A percentile compares a stretch with the other conserved stretches of the same genome.
These are phyloP conservation scores for Alternaria infectoria DNA, from an alignment of 2,329 filamentous ascomycete species.

Conservation along the genomic window DNA sequence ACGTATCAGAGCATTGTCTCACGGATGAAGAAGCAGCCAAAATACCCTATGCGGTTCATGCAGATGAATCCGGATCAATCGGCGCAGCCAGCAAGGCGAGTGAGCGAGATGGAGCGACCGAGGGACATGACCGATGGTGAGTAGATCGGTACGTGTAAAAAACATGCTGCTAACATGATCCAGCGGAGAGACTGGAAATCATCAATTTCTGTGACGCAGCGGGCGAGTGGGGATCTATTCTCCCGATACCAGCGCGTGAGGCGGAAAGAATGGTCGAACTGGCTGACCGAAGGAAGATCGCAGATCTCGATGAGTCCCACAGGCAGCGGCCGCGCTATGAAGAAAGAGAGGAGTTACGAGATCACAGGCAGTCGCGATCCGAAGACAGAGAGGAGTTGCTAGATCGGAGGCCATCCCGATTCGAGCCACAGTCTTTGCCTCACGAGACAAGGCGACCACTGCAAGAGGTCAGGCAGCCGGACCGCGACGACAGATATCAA, in stretches of 20 bases:
- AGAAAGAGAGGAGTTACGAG: background rate
- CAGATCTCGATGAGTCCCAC: conserved; percentile 7
- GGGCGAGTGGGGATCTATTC: conserved; percentile 33
- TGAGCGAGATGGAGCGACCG: background rate
- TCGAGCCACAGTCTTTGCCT: background rate
- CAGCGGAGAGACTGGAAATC: conserved; percentile 21
- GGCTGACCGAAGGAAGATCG: conserved; percentile 23
- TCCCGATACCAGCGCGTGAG: conserved; percentile 28
- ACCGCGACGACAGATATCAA: background rate
- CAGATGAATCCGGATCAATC: conserved; percentile 26
- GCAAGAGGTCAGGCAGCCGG: background rate
- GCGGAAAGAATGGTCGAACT: conserved; percentile 25
- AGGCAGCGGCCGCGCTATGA: background rate
- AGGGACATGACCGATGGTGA: conserved; percentile 24
- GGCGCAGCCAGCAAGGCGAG: background rate
- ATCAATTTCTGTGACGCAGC: conserved; percentile 37
- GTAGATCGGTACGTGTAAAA: background rate
- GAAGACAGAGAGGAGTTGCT: background rate
- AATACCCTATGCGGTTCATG: conserved; percentile 29
- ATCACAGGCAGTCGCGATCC: background rate
- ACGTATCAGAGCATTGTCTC: conserved; percentile 24
- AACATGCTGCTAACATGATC: background rate
- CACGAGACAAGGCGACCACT: background rate
- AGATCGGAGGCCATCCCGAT: background rate
- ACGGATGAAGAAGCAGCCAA: conserved; percentile 30